These are phyloP conservation scores for Dianthus caryophyllus DNA, from an alignment of 148 eudicot genomes.

Conservation along the genomic window DNA sequence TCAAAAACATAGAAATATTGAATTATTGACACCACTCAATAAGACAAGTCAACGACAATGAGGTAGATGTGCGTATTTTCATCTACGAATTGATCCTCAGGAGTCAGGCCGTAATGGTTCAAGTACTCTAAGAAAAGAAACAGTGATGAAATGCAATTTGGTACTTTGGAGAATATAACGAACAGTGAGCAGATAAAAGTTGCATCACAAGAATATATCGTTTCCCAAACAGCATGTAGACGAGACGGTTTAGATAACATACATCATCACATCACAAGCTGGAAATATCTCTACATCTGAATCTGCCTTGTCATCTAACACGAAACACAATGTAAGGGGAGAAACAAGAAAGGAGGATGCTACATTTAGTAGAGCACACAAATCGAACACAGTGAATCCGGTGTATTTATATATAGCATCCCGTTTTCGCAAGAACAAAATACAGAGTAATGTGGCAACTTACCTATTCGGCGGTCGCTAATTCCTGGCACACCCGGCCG, in stretches of 20 bases:
- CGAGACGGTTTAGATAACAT: background rate
- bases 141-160: background rate
- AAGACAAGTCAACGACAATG: too few species aligned
- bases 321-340: background rate
- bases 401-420: background rate
- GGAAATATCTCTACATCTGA: background rate
- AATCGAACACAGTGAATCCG: background rate
- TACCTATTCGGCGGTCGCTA: slow-evolving; percentile 62
- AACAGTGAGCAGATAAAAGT: background rate
- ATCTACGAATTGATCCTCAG: background rate
- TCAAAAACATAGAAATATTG: too few species aligned
- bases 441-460: slow-evolving; percentile 25
- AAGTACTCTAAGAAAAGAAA: background rate
- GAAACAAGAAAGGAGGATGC: background rate
- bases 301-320: background rate
- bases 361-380: background rate
- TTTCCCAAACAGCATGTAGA: background rate
- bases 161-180: background rate
- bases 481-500: slow-evolving; percentile 52
- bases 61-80: background rate
- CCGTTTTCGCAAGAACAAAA: background rate
- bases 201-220: background rate
- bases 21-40: too few species aligned
- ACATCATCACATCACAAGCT: background rate
- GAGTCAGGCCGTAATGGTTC: background rate